phyloP scores from a whole-genome alignment of 2,329 filamentous ascomycete genomes.

The Alternaria sp. region DNA sequence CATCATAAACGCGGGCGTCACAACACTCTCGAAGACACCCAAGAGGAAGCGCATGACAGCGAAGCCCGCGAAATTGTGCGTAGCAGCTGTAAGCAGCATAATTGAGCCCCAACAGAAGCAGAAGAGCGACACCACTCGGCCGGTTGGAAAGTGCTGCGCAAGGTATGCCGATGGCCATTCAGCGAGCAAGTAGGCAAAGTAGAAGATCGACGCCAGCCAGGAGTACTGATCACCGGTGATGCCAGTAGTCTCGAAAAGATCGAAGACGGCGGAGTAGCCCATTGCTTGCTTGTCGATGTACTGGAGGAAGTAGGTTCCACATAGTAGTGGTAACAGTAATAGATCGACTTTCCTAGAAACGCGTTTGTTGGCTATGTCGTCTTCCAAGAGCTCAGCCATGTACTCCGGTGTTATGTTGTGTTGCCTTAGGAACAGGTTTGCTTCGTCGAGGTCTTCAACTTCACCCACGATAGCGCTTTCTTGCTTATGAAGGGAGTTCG shows the following conservation, averaged over 20 bases:
- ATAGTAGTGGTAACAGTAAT: conserved; percentile 59
- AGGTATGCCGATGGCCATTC: conserved; percentile 30
- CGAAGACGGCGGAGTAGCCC: conserved; percentile 63
- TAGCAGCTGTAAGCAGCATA: conserved; percentile 28
- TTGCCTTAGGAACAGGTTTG: conserved; percentile 58
- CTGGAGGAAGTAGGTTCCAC: conserved; percentile 59
- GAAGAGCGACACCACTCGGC: conserved; percentile 36
- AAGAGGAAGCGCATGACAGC: conserved; percentile 27
- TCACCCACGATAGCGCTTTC: conserved; percentile 24
- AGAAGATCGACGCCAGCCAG: conserved; percentile 64
- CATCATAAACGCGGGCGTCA: conserved; percentile 29
- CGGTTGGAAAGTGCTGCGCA: conserved; percentile 44
- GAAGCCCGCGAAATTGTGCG: conserved; percentile 27
- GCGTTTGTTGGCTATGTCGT: conserved; percentile 45
- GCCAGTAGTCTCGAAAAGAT: conserved; percentile 58
- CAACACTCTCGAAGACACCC: conserved; percentile 29
- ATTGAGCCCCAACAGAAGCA: conserved; percentile 26
- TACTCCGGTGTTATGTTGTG: conserved; percentile 54
- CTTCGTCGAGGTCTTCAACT: conserved; percentile 54
- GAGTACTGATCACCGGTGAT: conserved; percentile 58
- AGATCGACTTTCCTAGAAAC: conserved; percentile 58
- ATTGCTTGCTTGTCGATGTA: conserved; percentile 65
- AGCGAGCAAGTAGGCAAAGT: conserved; percentile 50
- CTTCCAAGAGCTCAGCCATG: conserved; percentile 54
- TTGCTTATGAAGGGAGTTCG: conserved; percentile 1